These are phyloP conservation scores for Amyloporia xantha DNA, from an alignment of 768 basidiomycete species.

Conservation along the genomic window DNA sequence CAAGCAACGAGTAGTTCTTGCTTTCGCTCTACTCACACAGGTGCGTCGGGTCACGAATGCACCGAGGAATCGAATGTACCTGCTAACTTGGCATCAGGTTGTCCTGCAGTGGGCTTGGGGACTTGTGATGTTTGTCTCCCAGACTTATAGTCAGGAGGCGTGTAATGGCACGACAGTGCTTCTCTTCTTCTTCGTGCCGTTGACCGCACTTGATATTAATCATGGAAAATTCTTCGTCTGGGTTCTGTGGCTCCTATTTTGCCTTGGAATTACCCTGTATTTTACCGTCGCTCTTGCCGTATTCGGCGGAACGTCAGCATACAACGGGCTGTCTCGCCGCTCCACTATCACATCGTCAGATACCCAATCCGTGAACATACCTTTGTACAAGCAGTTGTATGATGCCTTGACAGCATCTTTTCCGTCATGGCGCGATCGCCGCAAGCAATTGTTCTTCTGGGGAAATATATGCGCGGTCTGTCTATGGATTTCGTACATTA, in stretches of 20 bases:
- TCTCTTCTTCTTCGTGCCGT: slow-evolving; percentile 14
- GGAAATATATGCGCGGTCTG: slow-evolving; percentile 10
- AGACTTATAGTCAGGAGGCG: slow-evolving; percentile 16
- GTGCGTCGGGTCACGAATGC: slow-evolving; percentile 2
- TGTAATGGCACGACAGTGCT: slow-evolving; percentile 17
- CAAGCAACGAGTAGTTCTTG: slow-evolving; percentile 15
- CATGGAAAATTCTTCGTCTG: slow-evolving; percentile 17
- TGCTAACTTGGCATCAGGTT: slow-evolving; percentile 10
- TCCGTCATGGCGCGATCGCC: not conserved
- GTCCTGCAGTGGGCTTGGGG: slow-evolving; percentile 24
- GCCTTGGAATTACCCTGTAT: slow-evolving; percentile 17
- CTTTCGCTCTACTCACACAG: slow-evolving; percentile 21
- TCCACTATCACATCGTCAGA: not conserved
- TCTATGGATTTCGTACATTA: slow-evolving; percentile 18
- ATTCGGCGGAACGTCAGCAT: slow-evolving; percentile 12
- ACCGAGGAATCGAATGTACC: no score
- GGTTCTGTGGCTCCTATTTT: slow-evolving; percentile 22
- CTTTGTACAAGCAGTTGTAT: not conserved
- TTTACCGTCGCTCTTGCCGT: slow-evolving; percentile 18
- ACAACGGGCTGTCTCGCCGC: not conserved
- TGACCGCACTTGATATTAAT: slow-evolving; percentile 13
- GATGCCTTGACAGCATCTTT: not conserved
- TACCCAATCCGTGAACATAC: not conserved
- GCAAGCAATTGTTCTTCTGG: slow-evolving; percentile 10
- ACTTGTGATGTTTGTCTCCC: slow-evolving; percentile 20